phyloP scores from a whole-genome alignment of 768 basidiomycete genomes.

The Sarcodon aspratus region DNA sequence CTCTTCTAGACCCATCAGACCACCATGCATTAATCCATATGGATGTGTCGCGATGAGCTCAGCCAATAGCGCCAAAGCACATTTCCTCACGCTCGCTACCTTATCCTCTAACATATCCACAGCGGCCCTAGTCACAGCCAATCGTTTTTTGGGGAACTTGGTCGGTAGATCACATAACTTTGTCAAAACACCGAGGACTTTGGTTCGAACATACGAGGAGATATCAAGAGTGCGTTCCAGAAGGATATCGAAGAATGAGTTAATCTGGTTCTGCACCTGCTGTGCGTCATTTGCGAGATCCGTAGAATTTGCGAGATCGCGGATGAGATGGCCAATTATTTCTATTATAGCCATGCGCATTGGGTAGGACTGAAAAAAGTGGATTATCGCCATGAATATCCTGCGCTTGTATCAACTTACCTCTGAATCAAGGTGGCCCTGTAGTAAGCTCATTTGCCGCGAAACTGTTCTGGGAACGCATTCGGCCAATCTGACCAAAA shows the following conservation, averaged over 20 bases:
- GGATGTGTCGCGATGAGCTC: slow-evolving; percentile 81
- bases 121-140: slow-evolving; percentile 65
- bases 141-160: slow-evolving; percentile 82
- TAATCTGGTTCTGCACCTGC: slow-evolving; percentile 62
- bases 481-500: slow-evolving; percentile 75
- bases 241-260: slow-evolving; percentile 70
- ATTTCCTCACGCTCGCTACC: slow-evolving; percentile 76
- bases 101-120: slow-evolving; percentile 84
- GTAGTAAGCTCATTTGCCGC: slow-evolving; percentile 82
- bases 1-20: slow-evolving; percentile 54
- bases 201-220: slow-evolving; percentile 84
- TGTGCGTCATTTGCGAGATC: slow-evolving; percentile 33
- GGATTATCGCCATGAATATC: background rate
- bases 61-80: slow-evolving; percentile 64
- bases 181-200: slow-evolving; percentile 68
- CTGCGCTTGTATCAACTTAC: slow-evolving; percentile 22
- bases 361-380: slow-evolving; percentile 63
- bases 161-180: slow-evolving; percentile 65
- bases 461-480: slow-evolving; percentile 67
- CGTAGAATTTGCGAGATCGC: slow-evolving; percentile 54
- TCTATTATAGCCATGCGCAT: slow-evolving; percentile 95
- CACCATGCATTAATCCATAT: slow-evolving; percentile 77
- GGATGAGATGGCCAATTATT: slow-evolving; percentile 76
- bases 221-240: slow-evolving; percentile 82
- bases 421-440: slow-evolving; percentile 86